Conservation (phyloP, 805 yeast genomes). For the Starmera quercuum region DNA sequence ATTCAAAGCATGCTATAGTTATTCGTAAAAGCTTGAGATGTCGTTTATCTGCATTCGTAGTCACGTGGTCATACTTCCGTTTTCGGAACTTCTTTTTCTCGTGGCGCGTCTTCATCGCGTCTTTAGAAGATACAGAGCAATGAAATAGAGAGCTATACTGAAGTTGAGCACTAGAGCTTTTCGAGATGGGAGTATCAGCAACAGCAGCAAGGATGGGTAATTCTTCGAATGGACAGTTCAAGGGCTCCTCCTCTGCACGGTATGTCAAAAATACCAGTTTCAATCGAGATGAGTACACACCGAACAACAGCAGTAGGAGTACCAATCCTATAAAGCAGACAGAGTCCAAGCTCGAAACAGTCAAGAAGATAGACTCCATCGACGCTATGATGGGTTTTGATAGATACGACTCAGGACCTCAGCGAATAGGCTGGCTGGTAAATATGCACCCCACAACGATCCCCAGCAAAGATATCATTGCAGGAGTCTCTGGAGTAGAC, state of each 20-base stretch:
- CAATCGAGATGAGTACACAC: slow-evolving; percentile 15
- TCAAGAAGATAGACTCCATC: slow-evolving; percentile 53
- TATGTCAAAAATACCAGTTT: slow-evolving; percentile 33
- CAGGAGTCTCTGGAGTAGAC: slow-evolving; percentile 87
- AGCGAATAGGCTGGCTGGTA: slow-evolving; percentile 79
- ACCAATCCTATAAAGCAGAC: slow-evolving; percentile 22
- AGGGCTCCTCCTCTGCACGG: slow-evolving; percentile 46
- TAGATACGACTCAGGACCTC: slow-evolving; percentile 63
- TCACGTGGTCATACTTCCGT: no score
- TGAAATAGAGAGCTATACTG: no score
- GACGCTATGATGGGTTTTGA: slow-evolving; percentile 88
- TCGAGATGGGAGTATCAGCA: no score
- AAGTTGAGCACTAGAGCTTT: no score
- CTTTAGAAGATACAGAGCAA: no score
- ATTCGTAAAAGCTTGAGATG: no score
- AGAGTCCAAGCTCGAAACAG: slow-evolving; percentile 39
- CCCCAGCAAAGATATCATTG: slow-evolving; percentile 45
- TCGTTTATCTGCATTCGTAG: no score
- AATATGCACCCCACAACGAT: slow-evolving; percentile 88
- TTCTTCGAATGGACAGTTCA: slow-evolving; percentile 19
- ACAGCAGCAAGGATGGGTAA: no score
- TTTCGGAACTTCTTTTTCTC: no score
- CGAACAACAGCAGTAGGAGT: slow-evolving; percentile 26
- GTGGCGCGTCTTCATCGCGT: no score
- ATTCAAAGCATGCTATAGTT: no score